phyloP scores from a whole-genome alignment of 2,329 filamentous ascomycete genomes.

The Tolypocladium ovalisporum region DNA sequence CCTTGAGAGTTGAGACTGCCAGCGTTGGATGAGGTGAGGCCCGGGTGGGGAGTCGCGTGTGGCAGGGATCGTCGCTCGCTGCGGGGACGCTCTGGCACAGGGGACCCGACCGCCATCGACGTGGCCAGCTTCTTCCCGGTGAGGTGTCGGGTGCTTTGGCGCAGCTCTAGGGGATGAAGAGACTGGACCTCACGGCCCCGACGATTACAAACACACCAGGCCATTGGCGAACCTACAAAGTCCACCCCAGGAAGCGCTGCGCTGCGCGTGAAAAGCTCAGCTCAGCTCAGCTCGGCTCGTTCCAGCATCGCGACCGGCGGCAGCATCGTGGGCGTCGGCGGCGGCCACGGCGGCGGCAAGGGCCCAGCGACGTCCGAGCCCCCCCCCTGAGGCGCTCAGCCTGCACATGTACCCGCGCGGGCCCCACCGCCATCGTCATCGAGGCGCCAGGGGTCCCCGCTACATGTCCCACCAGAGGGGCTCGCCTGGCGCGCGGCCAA shows the following conservation, averaged over 20 bases:
- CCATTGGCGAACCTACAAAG: no score
- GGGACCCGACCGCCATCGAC: neutral
- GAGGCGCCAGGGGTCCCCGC: slow-evolving; percentile 8
- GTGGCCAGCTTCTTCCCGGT: neutral
- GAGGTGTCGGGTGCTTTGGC: no score
- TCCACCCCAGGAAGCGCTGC: no score
- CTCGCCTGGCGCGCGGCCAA: neutral
- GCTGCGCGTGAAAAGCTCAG: no score
- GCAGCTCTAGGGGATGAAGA: no score
- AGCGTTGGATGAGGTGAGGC: neutral
- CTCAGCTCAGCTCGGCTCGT: no score
- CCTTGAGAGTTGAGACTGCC: neutral
- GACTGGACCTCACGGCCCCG: no score
- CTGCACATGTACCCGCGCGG: neutral
- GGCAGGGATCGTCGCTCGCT: slow-evolving; percentile 10
- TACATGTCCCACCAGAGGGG: neutral
- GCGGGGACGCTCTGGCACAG: neutral
- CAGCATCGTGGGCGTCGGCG: no score
- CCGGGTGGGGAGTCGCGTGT: slow-evolving; percentile 7
- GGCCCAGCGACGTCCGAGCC: neutral
- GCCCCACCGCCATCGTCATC: slow-evolving; percentile 7
- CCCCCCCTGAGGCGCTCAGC: neutral
- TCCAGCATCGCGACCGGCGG: no score
- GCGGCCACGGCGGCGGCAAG: neutral
- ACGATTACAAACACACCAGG: no score